Conservation (phyloP, 192 early-diverging fungal genomes). For the Coemansia sp. region DNA sequence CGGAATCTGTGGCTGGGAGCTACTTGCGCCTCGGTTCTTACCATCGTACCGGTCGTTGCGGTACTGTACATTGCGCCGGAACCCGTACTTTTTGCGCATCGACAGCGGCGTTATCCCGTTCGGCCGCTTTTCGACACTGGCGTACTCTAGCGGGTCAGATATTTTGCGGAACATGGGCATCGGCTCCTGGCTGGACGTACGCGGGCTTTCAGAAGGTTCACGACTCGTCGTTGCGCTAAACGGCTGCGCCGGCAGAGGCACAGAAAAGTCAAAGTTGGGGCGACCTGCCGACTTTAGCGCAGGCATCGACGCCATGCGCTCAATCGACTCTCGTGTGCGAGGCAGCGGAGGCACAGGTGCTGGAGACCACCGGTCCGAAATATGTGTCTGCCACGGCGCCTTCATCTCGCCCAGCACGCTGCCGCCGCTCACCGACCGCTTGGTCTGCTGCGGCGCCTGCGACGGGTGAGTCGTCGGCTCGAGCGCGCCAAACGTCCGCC, state of each 20-base stretch:
- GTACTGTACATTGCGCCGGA: slow-evolving; percentile 47
- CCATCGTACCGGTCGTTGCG: slow-evolving; percentile 30
- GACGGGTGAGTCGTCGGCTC: slow-evolving; percentile 19
- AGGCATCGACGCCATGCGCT: slow-evolving; percentile 54
- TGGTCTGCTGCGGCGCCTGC: slow-evolving; percentile 18
- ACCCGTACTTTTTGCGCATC: slow-evolving; percentile 50
- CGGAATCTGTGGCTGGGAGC: slow-evolving; percentile 23
- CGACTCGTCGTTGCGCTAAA: slow-evolving; percentile 14
- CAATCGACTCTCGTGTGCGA: slow-evolving; percentile 40
- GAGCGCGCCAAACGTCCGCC: slow-evolving; percentile 10
- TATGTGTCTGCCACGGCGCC: slow-evolving; percentile 22
- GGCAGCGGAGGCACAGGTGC: slow-evolving; percentile 13
- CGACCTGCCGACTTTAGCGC: slow-evolving; percentile 27
- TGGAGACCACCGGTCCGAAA: slow-evolving; percentile 20
- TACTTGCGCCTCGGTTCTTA: slow-evolving; percentile 12
- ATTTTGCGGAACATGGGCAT: slow-evolving; percentile 44
- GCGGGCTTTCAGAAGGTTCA: background rate
- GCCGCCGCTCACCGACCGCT: slow-evolving; percentile 41
- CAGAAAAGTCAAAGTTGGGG: slow-evolving; percentile 34
- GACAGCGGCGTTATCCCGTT: slow-evolving; percentile 21
- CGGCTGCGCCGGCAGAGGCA: slow-evolving; percentile 27
- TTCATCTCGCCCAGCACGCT: slow-evolving; percentile 19
- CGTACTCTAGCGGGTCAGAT: slow-evolving; percentile 46
- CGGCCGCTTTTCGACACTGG: slow-evolving; percentile 44
- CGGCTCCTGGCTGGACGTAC: slow-evolving; percentile 4